Evolutionary conservation across 1,139 yeast species (phyloP).

Genomic region (Scheffersomyces titani): DNA sequence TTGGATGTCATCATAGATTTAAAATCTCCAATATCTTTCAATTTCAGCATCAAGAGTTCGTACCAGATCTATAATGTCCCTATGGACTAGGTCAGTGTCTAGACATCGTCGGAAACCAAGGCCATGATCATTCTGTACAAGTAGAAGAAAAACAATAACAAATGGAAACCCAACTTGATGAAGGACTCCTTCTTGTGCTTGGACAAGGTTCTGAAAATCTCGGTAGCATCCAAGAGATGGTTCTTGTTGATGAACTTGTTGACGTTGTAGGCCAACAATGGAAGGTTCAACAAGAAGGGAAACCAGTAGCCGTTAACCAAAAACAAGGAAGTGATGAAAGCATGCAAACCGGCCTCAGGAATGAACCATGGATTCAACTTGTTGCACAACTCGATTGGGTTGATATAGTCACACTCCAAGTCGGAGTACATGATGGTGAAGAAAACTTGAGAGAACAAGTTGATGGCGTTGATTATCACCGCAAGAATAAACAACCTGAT

Average conservation of each 20-base stretch:
- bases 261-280: conserved; percentile 79
- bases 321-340: conserved; percentile 66
- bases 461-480: conserved; percentile 82
- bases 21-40: not conserved
- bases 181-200: conserved; percentile 93
- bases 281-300: conserved; percentile 81
- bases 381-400: conserved; percentile 95
- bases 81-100: conserved; percentile 2
- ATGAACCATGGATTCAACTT: conserved; percentile 85
- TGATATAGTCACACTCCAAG: conserved; percentile 92
- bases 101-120: conserved; percentile 66
- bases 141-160: conserved; percentile 91
- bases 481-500: conserved; percentile 74
- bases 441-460: conserved; percentile 87
- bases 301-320: conserved; percentile 93
- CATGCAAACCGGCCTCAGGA: conserved; percentile 91
- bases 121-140: conserved; percentile 97
- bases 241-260: conserved; percentile 74
- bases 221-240: conserved; percentile 94
- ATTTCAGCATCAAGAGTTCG: not conserved
- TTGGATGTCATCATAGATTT: not conserved
- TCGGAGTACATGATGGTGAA: conserved; percentile 93
- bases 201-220: conserved; percentile 90
- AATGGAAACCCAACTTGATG: conserved; percentile 86
- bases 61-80: not conserved